Conservation (phyloP, 495 filamentous ascomycete genomes). For the Lophium mytilinum region DNA sequence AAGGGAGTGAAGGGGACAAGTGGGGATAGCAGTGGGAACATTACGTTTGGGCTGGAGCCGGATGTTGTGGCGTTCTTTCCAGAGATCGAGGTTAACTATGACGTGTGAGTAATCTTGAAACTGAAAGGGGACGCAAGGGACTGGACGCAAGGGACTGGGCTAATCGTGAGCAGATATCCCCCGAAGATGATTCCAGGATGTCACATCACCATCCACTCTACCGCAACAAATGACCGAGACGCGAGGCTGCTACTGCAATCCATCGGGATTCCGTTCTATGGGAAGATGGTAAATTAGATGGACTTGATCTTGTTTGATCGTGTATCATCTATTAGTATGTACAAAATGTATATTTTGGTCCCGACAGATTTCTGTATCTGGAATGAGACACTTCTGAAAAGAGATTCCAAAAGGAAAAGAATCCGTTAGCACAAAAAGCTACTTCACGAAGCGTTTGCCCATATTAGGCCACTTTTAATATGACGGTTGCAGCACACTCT, state of each 20-base stretch:
- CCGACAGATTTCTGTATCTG: no score
- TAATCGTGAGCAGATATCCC: conserved; percentile 51
- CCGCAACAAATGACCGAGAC: conserved; percentile 81
- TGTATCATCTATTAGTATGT: conserved; percentile 1
- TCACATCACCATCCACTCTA: conserved; percentile 78
- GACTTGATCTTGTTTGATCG: neutral
- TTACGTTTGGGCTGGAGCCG: conserved; percentile 66
- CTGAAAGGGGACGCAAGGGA: no score
- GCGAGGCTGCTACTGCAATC: conserved; percentile 76
- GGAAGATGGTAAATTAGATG: conserved; percentile 40
- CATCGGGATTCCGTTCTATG: conserved; percentile 78
- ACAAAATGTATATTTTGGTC: conserved; percentile 4
- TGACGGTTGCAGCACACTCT: no score
- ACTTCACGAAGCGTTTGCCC: no score
- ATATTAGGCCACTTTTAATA: no score
- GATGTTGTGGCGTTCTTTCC: conserved; percentile 76
- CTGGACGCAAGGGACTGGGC: no score
- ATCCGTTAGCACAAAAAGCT: no score
- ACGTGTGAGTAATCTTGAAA: conserved; percentile 54
- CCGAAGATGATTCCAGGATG: conserved; percentile 89
- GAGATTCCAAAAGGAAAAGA: no score
- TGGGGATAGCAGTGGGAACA: conserved; percentile 83
- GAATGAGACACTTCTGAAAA: no score
- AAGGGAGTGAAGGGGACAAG: conserved; percentile 63
- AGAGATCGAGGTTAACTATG: conserved; percentile 85